phyloP scores from a whole-genome alignment of 306 rosid species.

The Arachis hypogaea region DNA sequence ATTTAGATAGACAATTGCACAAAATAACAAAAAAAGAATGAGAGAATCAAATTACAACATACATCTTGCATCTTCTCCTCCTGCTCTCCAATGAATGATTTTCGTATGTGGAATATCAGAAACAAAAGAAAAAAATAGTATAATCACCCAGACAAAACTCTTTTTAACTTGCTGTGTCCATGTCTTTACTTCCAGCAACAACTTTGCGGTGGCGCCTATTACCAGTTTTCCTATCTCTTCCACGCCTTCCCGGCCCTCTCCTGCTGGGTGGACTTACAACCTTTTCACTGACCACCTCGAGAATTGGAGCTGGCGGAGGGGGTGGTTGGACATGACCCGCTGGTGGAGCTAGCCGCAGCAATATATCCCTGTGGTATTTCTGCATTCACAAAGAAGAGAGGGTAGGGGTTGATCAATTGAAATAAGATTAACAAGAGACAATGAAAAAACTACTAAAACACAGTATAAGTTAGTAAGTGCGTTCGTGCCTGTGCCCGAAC shows the following conservation, averaged over 20 bases:
- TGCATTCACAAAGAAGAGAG: constrained; percentile 28
- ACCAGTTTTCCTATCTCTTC: constrained; percentile 62
- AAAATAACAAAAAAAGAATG: constrained; percentile 39
- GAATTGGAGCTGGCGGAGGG: constrained; percentile 36
- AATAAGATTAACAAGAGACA: constrained; percentile 19
- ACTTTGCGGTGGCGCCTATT: constrained; percentile 82
- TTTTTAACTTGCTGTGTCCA: constrained; percentile 46
- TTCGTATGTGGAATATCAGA: constrained; percentile 41
- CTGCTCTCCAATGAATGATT: constrained; percentile 44
- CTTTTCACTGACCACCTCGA: constrained; percentile 38
- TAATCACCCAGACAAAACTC: constrained; percentile 54
- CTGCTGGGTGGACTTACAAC: constrained; percentile 35
- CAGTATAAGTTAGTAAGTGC: too few relatives aligned
- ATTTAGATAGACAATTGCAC: constrained; percentile 38
- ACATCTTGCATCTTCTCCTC: constrained; percentile 51
- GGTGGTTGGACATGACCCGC: constrained; percentile 28
- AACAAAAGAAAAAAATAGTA: constrained; percentile 27
- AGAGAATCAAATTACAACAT: constrained; percentile 42
- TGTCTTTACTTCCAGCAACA: constrained; percentile 53
- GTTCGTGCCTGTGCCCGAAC: too few relatives aligned
- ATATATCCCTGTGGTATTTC: constrained; percentile 82
- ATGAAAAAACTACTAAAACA: constrained; percentile 1
- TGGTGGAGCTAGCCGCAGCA: constrained; percentile 54
- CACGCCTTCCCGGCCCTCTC: constrained; percentile 53
- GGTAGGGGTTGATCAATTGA: not conserved